Base-by-base conservation (phyloP, 352 stramenopile genomes). In the Phytophthora hibernalis region DNA sequence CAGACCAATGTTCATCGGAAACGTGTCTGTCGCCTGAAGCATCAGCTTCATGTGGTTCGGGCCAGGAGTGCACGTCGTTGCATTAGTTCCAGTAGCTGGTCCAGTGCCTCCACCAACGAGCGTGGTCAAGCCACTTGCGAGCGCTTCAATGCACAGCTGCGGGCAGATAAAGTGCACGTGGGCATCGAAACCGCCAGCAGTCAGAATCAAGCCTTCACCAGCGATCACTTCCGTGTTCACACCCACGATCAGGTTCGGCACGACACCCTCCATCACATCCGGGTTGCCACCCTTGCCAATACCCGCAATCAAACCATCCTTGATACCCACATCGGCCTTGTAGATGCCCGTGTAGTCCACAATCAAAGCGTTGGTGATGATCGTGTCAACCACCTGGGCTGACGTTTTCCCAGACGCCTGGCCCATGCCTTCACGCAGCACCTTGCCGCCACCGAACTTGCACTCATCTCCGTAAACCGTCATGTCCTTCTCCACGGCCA, bases 131-230 rank as follows among this genome's bases (percentile, higher is more conserved):
- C 97, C 97, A 61, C 82, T 96, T 13, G 90, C 80, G 37, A 98
- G 81, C 0, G 96, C 97, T 71, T 99, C 96, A 8, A 97, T 95
- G 64, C 85, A 96, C 35, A 98, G 86, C 70, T 89, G 77, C 3
- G 97, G 96, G 69, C 97, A 99, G 69, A 99, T 99, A 64, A 97
- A 99, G 79, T 99, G 97, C 37, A 99, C 89, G 69, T 99, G 97
- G 12, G 96, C 91, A 74, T 99, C 97, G 44, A 99, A 92, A 28
- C 92, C 97, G 49, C 97, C 97, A 20, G 96, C 92, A 7, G 97
- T 99, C 9, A 99, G 58, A 81, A 99, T 98, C 56, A 99, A 76
- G 13, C 95, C 96, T 83, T 99, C 96, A 51, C 92, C 97, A 11
- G 96, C 96, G 76, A 99, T 99, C 12, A 97, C 96, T 78, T 99